These are phyloP conservation scores for Lodderomyces orthopsilosis DNA, from an alignment of 1,139 yeast genomes.

Conservation along the genomic window DNA sequence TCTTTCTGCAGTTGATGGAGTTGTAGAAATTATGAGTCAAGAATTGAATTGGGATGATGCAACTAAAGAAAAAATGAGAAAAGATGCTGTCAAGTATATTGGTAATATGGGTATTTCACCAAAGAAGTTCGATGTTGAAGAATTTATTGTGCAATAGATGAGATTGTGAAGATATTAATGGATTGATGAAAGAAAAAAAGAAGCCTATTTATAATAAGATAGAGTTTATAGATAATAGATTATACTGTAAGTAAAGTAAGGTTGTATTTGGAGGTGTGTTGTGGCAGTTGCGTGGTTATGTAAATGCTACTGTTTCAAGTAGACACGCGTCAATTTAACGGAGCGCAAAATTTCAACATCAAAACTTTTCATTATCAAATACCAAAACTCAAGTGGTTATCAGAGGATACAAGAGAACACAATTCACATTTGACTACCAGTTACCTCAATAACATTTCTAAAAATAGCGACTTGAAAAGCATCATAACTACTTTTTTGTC, in stretches of 20 bases:
- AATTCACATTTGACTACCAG: no score
- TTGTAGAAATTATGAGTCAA: slow-evolving; percentile 78
- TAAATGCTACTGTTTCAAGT: neutral
- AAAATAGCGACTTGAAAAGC: no score
- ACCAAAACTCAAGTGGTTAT: neutral
- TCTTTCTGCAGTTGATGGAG: slow-evolving; percentile 74
- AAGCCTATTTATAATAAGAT: slow-evolving; percentile 1
- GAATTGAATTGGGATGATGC: slow-evolving; percentile 72
- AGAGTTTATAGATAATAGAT: slow-evolving; percentile 10
- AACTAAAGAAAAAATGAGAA: slow-evolving; percentile 56
- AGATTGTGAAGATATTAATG: no score
- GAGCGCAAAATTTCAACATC: neutral
- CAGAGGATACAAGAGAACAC: neutral
- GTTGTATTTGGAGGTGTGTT: no score
- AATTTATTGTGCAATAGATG: slow-evolving; percentile 11
- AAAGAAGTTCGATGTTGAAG: slow-evolving; percentile 14
- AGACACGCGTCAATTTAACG: neutral
- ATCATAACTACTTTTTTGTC: no score
- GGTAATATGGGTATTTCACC: slow-evolving; percentile 45
- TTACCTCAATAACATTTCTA: no score
- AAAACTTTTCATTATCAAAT: neutral
- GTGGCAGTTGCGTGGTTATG: neutral
- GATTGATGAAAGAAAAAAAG: neutral
- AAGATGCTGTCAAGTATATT: slow-evolving; percentile 54
- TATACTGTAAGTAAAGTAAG: no score